Evolutionary conservation across 495 filamentous ascomycete species (phyloP).

Genomic region (Cetradonia linearis): DNA sequence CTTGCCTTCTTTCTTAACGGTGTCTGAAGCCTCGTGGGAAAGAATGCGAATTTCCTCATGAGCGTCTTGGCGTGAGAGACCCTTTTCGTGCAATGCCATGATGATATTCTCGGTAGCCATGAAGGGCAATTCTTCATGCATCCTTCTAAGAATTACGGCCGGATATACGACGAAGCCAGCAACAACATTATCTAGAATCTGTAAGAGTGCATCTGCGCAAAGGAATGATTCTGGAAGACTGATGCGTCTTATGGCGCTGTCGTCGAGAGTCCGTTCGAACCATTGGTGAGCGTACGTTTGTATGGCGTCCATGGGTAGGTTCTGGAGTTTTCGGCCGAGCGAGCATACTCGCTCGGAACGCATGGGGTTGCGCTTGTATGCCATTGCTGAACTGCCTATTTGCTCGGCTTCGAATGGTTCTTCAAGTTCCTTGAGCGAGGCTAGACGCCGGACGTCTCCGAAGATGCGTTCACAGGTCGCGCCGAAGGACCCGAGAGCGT

Average conservation of each 20-base stretch:
- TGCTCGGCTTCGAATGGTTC: conserved; percentile 25
- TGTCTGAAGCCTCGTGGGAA: conserved; percentile 68
- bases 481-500: conserved; percentile 73
- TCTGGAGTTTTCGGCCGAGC: conserved; percentile 60
- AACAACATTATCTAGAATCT: conserved; percentile 73
- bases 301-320: conserved; percentile 55
- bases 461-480: conserved; percentile 64
- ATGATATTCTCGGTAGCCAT: conserved; percentile 80
- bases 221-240: conserved; percentile 76
- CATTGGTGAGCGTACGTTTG: conserved; percentile 79
- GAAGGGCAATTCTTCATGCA: conserved; percentile 78
- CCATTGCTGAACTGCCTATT: conserved; percentile 49
- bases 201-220: conserved; percentile 68
- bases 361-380: conserved; percentile 69
- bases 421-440: conserved; percentile 30
- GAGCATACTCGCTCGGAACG: conserved; percentile 61
- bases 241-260: conserved; percentile 55
- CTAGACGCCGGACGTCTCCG: conserved; percentile 71
- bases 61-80: conserved; percentile 73
- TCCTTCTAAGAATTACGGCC: conserved; percentile 54
- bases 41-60: conserved; percentile 77
- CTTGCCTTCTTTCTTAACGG: conserved; percentile 22
- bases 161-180: conserved; percentile 82
- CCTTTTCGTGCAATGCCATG: conserved; percentile 70
- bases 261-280: conserved; percentile 28